These are phyloP conservation scores for Neonectria coccinea DNA, from an alignment of 2,329 filamentous ascomycete species.

Conservation along the genomic window DNA sequence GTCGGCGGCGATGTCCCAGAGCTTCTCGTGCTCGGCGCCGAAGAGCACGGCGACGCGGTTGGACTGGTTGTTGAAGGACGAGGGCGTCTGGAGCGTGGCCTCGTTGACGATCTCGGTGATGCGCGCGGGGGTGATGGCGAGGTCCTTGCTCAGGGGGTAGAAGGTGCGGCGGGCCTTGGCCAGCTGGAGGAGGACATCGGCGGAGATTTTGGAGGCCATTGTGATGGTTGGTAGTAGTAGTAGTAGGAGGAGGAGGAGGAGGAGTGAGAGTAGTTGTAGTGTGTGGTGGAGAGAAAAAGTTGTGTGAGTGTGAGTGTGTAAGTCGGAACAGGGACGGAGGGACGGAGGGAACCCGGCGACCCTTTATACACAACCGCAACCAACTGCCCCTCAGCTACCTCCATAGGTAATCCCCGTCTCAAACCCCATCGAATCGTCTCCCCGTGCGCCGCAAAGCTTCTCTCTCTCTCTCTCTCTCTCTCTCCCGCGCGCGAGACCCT, in stretches of 20 bases:
- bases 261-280: slow-evolving; percentile 3
- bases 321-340: background rate
- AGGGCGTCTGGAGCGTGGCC: slow-evolving; percentile 77
- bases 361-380: background rate
- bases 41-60: slow-evolving; percentile 83
- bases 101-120: slow-evolving; percentile 74
- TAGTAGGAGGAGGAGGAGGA: slow-evolving; percentile 20
- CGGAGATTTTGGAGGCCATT: slow-evolving; percentile 58
- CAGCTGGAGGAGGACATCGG: slow-evolving; percentile 70
- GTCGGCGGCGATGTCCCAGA: slow-evolving; percentile 81
- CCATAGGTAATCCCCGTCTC: background rate
- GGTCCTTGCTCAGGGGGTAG: slow-evolving; percentile 75
- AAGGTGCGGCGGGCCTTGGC: slow-evolving; percentile 75
- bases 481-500: background rate
- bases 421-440: too few relatives aligned
- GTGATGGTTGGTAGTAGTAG: slow-evolving; percentile 44
- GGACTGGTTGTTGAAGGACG: slow-evolving; percentile 89
- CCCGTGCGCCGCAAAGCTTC: background rate
- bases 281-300: slow-evolving; percentile 14
- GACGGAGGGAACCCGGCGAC: background rate
- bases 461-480: too few relatives aligned
- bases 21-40: slow-evolving; percentile 84
- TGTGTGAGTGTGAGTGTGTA: slow-evolving; percentile 6
- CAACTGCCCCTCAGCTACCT: too few relatives aligned
- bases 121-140: slow-evolving; percentile 62